phyloP scores from a whole-genome alignment of 768 basidiomycete species.

The Mycena filopes region DNA sequence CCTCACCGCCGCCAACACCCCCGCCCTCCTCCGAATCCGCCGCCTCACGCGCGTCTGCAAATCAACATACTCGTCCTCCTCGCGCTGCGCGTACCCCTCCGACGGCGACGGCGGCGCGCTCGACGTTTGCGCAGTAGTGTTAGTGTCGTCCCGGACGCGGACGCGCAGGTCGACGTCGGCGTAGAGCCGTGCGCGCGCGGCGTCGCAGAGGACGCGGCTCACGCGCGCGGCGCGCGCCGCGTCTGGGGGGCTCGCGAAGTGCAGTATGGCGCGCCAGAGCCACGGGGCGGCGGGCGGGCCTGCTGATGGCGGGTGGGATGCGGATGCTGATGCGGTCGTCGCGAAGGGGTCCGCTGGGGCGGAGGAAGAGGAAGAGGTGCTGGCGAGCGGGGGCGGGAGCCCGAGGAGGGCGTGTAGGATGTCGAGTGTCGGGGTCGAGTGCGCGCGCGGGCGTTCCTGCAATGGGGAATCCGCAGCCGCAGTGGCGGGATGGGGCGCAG shows the following conservation, averaged over 20 bases:
- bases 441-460: not conserved
- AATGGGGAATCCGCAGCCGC: too few species aligned
- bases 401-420: conserved; percentile 8
- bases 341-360: not conserved
- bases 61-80: not conserved
- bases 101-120: too few species aligned
- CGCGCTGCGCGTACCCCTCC: not conserved
- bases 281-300: not conserved
- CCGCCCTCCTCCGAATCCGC: not conserved
- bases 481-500: too few species aligned
- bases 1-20: not conserved
- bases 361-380: not conserved
- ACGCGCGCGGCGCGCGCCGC: conserved; percentile 10
- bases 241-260: not conserved
- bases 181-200: conserved; percentile 15
- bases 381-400: conserved; percentile 3
- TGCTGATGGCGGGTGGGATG: not conserved
- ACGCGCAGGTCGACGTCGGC: conserved; percentile 12
- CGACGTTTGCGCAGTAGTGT: too few species aligned
- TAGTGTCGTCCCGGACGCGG: too few species aligned
- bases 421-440: not conserved
- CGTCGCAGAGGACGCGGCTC: conserved; percentile 5
- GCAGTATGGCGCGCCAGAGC: conserved; percentile 4
- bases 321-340: not conserved
- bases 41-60: not conserved